These are phyloP conservation scores for Lichtheimia ornata DNA, from an alignment of 371 early-diverging fungal genomes.

Conservation along the genomic window DNA sequence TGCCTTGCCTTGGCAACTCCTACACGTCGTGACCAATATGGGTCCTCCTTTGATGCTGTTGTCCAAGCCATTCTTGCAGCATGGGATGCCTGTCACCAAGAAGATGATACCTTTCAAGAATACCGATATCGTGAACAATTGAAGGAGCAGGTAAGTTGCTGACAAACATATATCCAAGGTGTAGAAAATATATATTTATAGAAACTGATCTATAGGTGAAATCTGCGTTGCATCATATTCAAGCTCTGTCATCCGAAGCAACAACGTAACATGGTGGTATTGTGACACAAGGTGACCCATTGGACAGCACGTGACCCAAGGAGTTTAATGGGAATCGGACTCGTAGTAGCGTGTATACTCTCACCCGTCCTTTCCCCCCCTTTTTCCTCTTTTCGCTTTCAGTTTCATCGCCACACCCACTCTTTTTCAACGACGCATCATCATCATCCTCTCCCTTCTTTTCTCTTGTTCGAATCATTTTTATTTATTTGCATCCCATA, in stretches of 20 bases:
- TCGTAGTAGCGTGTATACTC: neutral
- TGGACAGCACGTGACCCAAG: too few relatives aligned
- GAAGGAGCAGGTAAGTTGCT: constrained; percentile 44
- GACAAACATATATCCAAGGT: neutral
- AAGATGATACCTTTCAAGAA: constrained; percentile 54
- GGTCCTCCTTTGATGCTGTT: constrained; percentile 42
- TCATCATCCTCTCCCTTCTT: neutral
- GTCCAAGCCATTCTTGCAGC: constrained; percentile 45
- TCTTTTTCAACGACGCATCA: neutral
- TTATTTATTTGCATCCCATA: neutral
- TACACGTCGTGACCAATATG: constrained; percentile 46
- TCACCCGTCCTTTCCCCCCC: neutral
- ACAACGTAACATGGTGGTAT: constrained; percentile 3
- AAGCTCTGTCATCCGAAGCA: neutral
- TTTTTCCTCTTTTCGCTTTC: constrained; percentile 2
- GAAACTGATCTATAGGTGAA: neutral
- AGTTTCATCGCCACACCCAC: neutral
- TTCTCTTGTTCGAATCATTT: neutral
- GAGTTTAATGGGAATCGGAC: neutral
- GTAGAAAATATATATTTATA: neutral
- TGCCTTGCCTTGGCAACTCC: constrained; percentile 67
- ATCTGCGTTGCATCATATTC: constrained; percentile 10
- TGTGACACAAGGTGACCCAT: neutral
- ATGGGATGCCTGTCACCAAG: constrained; percentile 36
- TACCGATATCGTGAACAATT: constrained; percentile 62